Percentiles rank a stretch among this genome's conserved stretches.
Conservation (phyloP, 2,329 filamentous ascomycete species). For the Celoporthe dispersa region DNA sequence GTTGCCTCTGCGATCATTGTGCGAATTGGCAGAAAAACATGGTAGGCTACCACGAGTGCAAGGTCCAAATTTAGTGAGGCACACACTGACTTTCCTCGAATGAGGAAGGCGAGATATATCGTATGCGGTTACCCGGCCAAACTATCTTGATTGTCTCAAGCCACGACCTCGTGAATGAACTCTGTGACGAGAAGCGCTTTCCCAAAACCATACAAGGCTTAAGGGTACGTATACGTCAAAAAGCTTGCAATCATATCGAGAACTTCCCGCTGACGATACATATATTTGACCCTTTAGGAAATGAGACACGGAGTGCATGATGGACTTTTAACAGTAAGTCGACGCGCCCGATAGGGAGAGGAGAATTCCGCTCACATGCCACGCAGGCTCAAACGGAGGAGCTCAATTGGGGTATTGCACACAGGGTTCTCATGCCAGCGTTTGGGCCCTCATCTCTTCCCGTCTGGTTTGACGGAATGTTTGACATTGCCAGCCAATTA, state of each 20-base stretch:
- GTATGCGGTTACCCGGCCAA: not conserved
- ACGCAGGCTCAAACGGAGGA: not conserved
- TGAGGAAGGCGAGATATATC: not conserved
- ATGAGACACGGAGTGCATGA: not conserved
- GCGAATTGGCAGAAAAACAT: not conserved
- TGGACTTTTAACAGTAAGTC: slow-evolving; percentile 1
- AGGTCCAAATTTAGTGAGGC: not conserved
- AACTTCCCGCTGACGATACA: too few relatives aligned
- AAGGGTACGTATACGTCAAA: not conserved
- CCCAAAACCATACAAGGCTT: slow-evolving; percentile 22
- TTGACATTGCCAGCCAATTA: slow-evolving; percentile 30
- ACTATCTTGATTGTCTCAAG: not conserved
- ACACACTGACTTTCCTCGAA: not conserved
- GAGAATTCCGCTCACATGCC: not conserved
- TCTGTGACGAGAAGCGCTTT: slow-evolving; percentile 36
- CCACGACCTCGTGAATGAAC: slow-evolving; percentile 39
- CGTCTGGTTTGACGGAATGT: slow-evolving; percentile 27
- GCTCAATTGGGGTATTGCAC: slow-evolving; percentile 31
- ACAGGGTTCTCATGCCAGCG: slow-evolving; percentile 29
- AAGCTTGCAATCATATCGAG: not conserved
- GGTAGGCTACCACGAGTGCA: not conserved
- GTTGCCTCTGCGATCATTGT: not conserved
- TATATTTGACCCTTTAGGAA: not conserved
- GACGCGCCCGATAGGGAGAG: not conserved
- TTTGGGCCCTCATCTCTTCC: slow-evolving; percentile 28